Percentiles rank a stretch among this genome's conserved stretches.
Conservation (phyloP, 1,284 basidiomycete species). For the Tranzscheliella williamsii region DNA sequence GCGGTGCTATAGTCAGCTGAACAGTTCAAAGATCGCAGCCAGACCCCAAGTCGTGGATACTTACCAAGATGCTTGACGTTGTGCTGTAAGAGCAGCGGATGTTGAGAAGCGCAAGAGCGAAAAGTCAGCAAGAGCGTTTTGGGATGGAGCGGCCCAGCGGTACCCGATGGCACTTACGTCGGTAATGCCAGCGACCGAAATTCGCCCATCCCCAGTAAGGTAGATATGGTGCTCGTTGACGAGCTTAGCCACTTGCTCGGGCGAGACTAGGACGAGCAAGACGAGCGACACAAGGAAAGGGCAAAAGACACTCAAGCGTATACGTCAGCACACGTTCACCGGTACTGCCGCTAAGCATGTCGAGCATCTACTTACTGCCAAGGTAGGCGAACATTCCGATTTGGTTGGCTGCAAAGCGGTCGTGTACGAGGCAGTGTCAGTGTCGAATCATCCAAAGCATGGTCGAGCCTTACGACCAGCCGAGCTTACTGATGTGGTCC, state of each 20-base stretch:
- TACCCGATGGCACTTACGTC: constrained; percentile 8
- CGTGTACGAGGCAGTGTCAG: not conserved
- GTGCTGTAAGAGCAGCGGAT: constrained; percentile 20
- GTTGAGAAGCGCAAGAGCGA: not conserved
- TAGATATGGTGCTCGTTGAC: constrained; percentile 61
- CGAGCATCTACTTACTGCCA: constrained; percentile 33
- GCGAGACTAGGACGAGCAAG: constrained; percentile 58
- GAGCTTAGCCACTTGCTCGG: constrained; percentile 60
- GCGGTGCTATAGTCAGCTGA: not conserved
- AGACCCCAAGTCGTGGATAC: not conserved
- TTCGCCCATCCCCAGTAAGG: constrained; percentile 61
- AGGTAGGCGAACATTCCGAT: constrained; percentile 61
- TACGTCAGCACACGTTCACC: not conserved
- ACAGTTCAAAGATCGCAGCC: not conserved
- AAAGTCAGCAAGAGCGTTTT: too few relatives aligned
- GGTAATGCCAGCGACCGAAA: constrained; percentile 61
- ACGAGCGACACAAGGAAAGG: not conserved
- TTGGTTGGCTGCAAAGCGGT: constrained; percentile 59
- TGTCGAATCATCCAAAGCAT: not conserved
- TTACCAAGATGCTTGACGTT: constrained; percentile 55
- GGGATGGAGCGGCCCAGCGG: too few relatives aligned
- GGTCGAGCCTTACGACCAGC: not conserved
- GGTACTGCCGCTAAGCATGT: too few relatives aligned
- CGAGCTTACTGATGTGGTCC: constrained; percentile 57
- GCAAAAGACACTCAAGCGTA: not conserved